phyloP scores from a whole-genome alignment of 1,284 basidiomycete species.

The Irpex sp. region DNA sequence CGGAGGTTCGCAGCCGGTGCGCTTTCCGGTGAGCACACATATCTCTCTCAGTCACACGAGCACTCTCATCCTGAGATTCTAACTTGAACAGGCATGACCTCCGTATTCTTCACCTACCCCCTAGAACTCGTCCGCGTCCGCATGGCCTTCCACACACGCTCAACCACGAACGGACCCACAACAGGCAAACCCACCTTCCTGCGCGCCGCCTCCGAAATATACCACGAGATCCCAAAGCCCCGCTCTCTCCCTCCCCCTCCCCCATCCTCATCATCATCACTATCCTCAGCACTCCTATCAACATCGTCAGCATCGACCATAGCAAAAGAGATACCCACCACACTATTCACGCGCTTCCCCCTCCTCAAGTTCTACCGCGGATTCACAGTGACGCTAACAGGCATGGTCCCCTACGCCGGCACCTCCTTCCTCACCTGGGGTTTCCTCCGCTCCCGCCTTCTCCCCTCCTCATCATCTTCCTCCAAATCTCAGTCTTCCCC shows the following conservation, averaged over 20 bases:
- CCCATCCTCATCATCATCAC: slow-evolving; percentile 15
- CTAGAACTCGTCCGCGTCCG: slow-evolving; percentile 94
- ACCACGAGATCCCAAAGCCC: slow-evolving; percentile 51
- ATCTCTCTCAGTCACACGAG: slow-evolving; percentile 2
- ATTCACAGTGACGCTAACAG: slow-evolving; percentile 85
- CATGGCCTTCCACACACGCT: slow-evolving; percentile 83
- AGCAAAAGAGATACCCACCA: background rate
- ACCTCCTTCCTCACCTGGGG: slow-evolving; percentile 95
- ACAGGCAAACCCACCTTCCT: slow-evolving; percentile 10
- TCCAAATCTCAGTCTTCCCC: slow-evolving; percentile 36
- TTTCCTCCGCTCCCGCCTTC: slow-evolving; percentile 58
- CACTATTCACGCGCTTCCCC: slow-evolving; percentile 3
- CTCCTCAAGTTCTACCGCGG: slow-evolving; percentile 93
- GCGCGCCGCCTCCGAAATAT: slow-evolving; percentile 41
- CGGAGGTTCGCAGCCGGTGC: slow-evolving; percentile 89
- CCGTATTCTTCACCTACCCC: slow-evolving; percentile 91
- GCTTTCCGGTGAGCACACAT: slow-evolving; percentile 60
- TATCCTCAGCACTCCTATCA: slow-evolving; percentile 35
- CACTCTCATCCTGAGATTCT: background rate
- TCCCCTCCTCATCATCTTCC: slow-evolving; percentile 34
- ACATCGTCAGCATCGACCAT: slow-evolving; percentile 32
- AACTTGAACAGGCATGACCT: slow-evolving; percentile 64
- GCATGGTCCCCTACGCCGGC: slow-evolving; percentile 96
- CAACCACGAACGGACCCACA: slow-evolving; percentile 9
- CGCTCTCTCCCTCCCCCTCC: slow-evolving; percentile 3